Evolutionary conservation across 1,284 basidiomycete genomes (phyloP).

Genomic region (Xanthoconium separans): DNA sequence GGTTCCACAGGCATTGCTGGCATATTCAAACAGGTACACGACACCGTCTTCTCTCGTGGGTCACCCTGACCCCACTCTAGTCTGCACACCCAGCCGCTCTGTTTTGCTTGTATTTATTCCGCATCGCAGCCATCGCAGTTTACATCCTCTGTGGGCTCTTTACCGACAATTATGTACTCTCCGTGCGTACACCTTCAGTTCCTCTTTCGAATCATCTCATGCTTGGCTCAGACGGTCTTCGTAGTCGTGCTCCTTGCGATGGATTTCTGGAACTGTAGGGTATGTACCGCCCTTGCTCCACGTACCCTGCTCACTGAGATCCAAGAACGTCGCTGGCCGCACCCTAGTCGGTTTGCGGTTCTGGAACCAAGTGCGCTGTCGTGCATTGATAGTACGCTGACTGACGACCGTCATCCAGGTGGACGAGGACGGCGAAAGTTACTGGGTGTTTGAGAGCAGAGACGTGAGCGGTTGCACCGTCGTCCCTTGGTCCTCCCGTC

Average conservation of each 20-base stretch:
- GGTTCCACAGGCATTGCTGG: conserved; percentile 60
- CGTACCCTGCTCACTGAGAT: not conserved
- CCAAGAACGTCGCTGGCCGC: conserved; percentile 86
- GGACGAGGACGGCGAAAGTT: conserved; percentile 92
- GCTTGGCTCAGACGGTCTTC: conserved; percentile 67
- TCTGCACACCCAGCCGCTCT: conserved; percentile 84
- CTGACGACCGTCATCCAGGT: conserved; percentile 47
- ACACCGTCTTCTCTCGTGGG: not conserved
- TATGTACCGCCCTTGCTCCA: conserved; percentile 35
- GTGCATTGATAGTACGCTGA: not conserved
- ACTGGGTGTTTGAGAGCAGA: conserved; percentile 94
- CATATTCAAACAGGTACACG: conserved; percentile 68
- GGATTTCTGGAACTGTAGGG: conserved; percentile 96
- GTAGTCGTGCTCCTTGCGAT: conserved; percentile 90
- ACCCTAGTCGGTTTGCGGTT: conserved; percentile 90
- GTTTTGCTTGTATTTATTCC: conserved; percentile 84
- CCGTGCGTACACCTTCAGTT: conserved; percentile 49
- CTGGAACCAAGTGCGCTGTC: conserved; percentile 81
- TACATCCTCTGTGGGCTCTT: conserved; percentile 88
- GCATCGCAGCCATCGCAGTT: conserved; percentile 79
- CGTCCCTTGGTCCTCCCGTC: not conserved
- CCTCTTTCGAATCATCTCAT: conserved; percentile 1
- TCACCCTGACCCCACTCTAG: conserved; percentile 36
- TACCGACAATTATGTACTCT: conserved; percentile 86
- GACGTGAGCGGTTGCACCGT: conserved; percentile 60